These are phyloP conservation scores for Neopestalotiopsis rosae DNA, from an alignment of 2,329 filamentous ascomycete genomes.

Conservation along the genomic window DNA sequence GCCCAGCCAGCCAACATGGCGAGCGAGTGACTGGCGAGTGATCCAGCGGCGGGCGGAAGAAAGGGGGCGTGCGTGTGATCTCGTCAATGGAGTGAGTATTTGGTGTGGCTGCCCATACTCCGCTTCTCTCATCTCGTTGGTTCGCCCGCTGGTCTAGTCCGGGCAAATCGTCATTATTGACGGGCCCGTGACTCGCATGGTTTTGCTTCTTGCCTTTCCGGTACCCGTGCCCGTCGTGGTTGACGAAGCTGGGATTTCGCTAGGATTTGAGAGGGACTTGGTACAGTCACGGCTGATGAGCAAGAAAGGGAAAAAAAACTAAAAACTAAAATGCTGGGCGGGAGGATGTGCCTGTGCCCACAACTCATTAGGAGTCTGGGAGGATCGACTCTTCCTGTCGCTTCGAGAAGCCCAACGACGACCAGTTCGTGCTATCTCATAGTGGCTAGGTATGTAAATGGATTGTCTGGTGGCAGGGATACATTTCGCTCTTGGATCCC, in stretches of 20 bases:
- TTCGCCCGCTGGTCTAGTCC: constrained; percentile 27
- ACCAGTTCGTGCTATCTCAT: neutral
- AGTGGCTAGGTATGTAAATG: neutral
- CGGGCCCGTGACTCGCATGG: constrained; percentile 40
- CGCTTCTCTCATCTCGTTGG: constrained; percentile 34
- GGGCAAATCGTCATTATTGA: constrained; percentile 38
- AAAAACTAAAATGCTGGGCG: neutral
- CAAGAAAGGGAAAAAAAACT: neutral
- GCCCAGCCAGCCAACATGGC: neutral
- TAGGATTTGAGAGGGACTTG: neutral
- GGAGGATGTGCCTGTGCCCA: neutral
- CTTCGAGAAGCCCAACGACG: neutral
- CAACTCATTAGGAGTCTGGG: neutral
- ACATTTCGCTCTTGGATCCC: neutral
- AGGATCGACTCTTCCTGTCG: constrained; percentile 15
- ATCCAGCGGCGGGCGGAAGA: constrained; percentile 22
- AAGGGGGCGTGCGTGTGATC: constrained; percentile 37
- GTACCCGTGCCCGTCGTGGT: constrained; percentile 18
- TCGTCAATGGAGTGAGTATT: constrained; percentile 12
- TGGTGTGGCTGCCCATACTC: constrained; percentile 34
- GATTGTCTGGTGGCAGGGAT: constrained; percentile 11
- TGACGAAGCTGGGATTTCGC: neutral
- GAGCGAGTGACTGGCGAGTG: neutral
- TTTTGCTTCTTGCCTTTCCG: constrained; percentile 28
- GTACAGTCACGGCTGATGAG: neutral